phyloP scores from a whole-genome alignment of 257 asterid species.

The Solanum virginianum region DNA sequence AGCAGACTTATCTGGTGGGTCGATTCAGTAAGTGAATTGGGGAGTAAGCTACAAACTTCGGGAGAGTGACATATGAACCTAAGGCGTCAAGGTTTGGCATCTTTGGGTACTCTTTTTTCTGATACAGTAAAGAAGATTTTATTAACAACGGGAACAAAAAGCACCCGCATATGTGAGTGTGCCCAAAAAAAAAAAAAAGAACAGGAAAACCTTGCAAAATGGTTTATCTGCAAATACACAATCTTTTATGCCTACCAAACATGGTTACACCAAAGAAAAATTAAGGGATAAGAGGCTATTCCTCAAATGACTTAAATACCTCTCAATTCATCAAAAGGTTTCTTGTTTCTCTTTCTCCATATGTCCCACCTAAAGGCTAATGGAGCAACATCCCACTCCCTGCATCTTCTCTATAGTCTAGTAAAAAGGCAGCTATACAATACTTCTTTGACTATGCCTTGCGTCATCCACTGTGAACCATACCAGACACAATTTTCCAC shows the following conservation, averaged over 20 bases:
- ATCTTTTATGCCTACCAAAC: neutral
- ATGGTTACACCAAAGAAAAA: neutral
- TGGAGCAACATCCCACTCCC: neutral
- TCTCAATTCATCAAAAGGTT: neutral
- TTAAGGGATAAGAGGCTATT: neutral
- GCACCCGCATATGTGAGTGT: neutral
- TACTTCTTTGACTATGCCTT: neutral
- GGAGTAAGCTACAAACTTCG: neutral
- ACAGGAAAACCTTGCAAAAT: neutral
- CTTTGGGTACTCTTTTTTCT: neutral
- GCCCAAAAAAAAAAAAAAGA: neutral
- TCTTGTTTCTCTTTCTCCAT: neutral
- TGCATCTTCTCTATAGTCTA: neutral
- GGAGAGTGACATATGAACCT: neutral
- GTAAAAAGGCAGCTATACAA: neutral
- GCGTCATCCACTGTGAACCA: neutral
- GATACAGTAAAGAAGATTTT: neutral
- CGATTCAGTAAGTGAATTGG: neutral
- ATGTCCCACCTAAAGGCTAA: neutral
- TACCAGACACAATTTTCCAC: neutral
- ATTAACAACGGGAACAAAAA: neutral
- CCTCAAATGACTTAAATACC: neutral
- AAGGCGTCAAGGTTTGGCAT: neutral
- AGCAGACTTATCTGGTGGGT: neutral
- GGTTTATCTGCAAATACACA: neutral